Conservation (phyloP, 768 basidiomycete genomes). For the Antrodiella citrinella region DNA sequence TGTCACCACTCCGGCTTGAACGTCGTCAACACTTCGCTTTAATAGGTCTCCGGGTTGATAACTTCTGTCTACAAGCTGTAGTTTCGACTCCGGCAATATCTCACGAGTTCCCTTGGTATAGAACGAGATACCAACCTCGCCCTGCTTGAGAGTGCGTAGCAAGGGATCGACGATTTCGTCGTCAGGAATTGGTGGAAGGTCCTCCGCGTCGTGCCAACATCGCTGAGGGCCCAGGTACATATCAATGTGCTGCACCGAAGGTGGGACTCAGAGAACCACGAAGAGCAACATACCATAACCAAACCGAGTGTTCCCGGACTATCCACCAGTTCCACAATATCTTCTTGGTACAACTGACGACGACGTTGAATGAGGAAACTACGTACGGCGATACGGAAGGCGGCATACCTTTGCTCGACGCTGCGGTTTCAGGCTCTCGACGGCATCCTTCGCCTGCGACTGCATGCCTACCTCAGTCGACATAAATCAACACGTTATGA, state of each 20-base stretch:
- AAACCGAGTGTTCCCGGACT: slow-evolving; percentile 6
- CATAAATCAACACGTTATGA: too few relatives aligned
- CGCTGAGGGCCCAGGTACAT: slow-evolving; percentile 37
- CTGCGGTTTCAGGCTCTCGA: not conserved
- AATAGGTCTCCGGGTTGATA: slow-evolving; percentile 77
- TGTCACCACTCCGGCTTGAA: slow-evolving; percentile 71
- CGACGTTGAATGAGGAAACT: too few relatives aligned
- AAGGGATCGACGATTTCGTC: slow-evolving; percentile 49
- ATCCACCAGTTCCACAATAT: slow-evolving; percentile 8
- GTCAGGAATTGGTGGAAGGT: slow-evolving; percentile 37
- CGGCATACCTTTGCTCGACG: not conserved
- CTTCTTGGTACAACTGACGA: slow-evolving; percentile 15
- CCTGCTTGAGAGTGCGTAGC: slow-evolving; percentile 64
- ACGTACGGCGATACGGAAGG: too few relatives aligned
- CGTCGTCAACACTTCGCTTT: slow-evolving; percentile 69
- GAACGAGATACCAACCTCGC: slow-evolving; percentile 80
- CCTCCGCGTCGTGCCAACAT: slow-evolving; percentile 86
- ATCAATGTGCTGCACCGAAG: not conserved
- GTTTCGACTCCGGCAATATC: slow-evolving; percentile 63
- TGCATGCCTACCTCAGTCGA: not conserved
- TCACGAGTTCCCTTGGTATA: slow-evolving; percentile 46
- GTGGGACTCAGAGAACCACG: too few relatives aligned
- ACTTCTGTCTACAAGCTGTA: slow-evolving; percentile 66
- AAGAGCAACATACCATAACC: slow-evolving; percentile 8
- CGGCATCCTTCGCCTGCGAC: not conserved